Evolutionary conservation across 2,329 filamentous ascomycete genomes (phyloP).

Genomic region (Epichloe amarillans): DNA sequence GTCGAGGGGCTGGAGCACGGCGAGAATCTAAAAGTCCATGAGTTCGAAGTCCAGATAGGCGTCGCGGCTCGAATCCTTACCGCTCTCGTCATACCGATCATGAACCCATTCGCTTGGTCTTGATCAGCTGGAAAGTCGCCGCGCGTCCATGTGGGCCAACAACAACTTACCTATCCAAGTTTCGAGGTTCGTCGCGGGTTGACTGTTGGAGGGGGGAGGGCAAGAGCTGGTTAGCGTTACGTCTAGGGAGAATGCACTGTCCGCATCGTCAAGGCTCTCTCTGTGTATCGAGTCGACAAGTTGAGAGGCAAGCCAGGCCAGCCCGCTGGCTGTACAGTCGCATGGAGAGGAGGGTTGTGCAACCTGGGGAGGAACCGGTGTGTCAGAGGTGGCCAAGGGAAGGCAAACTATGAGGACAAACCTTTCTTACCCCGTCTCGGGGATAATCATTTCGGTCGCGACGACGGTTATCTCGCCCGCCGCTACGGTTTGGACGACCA

Average conservation of each 20-base stretch:
- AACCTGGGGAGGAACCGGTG: constrained; percentile 16
- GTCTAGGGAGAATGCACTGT: constrained; percentile 20
- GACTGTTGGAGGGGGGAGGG: constrained; percentile 36
- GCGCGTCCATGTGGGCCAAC: constrained; percentile 6
- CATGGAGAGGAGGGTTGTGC: constrained; percentile 18
- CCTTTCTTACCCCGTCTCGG: constrained; percentile 86
- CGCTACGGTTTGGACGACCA: constrained; percentile 23
- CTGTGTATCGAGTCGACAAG: constrained; percentile 17
- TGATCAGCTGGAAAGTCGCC: constrained; percentile 12
- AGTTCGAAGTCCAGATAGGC: constrained; percentile 6
- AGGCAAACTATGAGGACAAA: constrained; percentile 21
- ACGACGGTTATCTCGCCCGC: constrained; percentile 20
- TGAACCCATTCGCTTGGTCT: constrained; percentile 75
- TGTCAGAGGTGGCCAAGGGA: background rate
- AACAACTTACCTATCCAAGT: constrained; percentile 52
- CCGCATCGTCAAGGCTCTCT: constrained; percentile 17
- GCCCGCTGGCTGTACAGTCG: constrained; percentile 14
- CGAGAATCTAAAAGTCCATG: constrained; percentile 22
- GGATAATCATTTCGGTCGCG: constrained; percentile 38
- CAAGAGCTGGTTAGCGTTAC: constrained; percentile 15
- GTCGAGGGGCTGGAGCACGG: constrained; percentile 27
- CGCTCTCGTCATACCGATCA: constrained; percentile 70
- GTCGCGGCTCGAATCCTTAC: constrained; percentile 23
- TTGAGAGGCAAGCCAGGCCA: constrained; percentile 17
- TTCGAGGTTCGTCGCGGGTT: constrained; percentile 48